phyloP scores from a whole-genome alignment of 2,329 filamentous ascomycete genomes.

The Paramyrothecium roridum region DNA sequence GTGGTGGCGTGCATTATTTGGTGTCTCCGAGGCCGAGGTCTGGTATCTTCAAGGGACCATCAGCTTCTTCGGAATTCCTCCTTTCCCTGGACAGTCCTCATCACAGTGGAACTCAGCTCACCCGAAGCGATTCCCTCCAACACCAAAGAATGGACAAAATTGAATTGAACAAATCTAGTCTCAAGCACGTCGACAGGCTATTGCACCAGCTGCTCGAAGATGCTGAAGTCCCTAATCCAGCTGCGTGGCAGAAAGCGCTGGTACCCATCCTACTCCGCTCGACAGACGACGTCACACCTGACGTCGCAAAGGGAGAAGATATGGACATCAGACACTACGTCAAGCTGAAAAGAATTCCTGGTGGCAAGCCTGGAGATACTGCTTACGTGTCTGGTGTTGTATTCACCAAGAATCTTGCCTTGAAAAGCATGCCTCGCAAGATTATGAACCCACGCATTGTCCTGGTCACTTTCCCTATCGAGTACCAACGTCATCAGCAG shows the following conservation, averaged over 20 bases:
- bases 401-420: constrained; percentile 92
- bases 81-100: constrained; percentile 42
- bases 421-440: constrained; percentile 92
- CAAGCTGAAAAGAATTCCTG: constrained; percentile 94
- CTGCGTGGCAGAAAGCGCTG: constrained; percentile 85
- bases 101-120: constrained; percentile 48
- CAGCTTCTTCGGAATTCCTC: constrained; percentile 49
- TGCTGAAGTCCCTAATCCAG: constrained; percentile 65
- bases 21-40: constrained; percentile 69
- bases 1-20: constrained; percentile 63
- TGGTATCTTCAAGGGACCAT: constrained; percentile 53
- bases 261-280: constrained; percentile 87
- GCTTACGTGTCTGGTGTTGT: constrained; percentile 96
- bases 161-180: constrained; percentile 81
- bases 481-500: constrained; percentile 81
- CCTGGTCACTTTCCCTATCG: constrained; percentile 91
- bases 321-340: constrained; percentile 98
- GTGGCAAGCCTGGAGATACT: constrained; percentile 85
- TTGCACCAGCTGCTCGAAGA: constrained; percentile 81
- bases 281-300: constrained; percentile 90
- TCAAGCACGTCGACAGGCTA: constrained; percentile 83
- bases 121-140: constrained; percentile 80
- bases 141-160: constrained; percentile 71
- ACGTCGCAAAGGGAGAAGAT: constrained; percentile 85
- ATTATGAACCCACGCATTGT: constrained; percentile 83